Percentiles rank a stretch among this genome's conserved stretches.
Evolutionary conservation across 148 eudicot species (phyloP).

Genomic region (Tetragonia tetragonoides): DNA sequence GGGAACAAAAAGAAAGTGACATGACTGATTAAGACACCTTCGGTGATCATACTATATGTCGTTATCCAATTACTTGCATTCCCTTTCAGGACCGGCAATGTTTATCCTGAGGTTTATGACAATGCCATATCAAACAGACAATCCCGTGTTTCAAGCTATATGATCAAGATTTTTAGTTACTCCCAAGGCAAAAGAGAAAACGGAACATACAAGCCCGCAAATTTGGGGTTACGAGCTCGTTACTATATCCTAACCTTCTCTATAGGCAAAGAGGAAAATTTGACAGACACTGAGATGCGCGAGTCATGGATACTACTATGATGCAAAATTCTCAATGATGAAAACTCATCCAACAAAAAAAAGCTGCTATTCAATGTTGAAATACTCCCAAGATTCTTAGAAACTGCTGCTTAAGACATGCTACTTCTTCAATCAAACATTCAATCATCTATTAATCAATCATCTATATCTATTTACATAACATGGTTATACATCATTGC

Average conservation of each 20-base stretch:
- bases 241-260: not conserved
- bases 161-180: not conserved
- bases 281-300: not conserved
- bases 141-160: not conserved
- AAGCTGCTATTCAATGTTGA: not conserved
- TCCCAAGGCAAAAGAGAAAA: not conserved
- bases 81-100: not conserved
- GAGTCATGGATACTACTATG: not conserved
- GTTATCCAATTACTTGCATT: not conserved
- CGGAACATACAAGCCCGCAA: not conserved
- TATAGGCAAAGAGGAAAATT: not conserved
- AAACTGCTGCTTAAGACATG: not conserved
- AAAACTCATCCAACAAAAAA: not conserved
- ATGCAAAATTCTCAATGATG: not conserved
- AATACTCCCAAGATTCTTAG: not conserved
- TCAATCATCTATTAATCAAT: not conserved
- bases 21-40: not conserved
- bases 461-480: constrained; percentile 18
- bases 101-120: not conserved
- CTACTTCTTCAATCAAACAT: not conserved
- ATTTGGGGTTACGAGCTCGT: not conserved
- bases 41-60: not conserved
- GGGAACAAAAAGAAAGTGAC: not conserved
- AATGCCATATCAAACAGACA: not conserved
- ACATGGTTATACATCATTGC: not conserved